Evolutionary conservation across 2,329 filamentous ascomycete genomes (phyloP), one percentile per base, ranked within the genome.

Genomic region (Graphiopsis chlorocephala): DNA sequence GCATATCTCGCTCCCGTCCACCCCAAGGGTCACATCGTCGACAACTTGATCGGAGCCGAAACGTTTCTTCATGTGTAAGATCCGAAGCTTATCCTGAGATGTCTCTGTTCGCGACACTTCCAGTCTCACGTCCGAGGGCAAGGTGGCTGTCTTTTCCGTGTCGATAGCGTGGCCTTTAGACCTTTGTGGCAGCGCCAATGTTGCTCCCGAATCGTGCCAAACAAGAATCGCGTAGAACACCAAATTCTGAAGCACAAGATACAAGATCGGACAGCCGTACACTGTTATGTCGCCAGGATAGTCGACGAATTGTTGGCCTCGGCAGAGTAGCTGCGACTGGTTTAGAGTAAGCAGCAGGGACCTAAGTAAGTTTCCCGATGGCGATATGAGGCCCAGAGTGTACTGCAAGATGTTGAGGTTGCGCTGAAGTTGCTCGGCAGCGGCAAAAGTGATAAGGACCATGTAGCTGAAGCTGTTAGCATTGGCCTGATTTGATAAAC

Each of bases 251-350:
- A 92, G 57, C 55, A 91, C 83, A 1, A 96, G 84, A 74, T 95
- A 96, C 0, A 94, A 75, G 55, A 96, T 93, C 0, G 92, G 92
- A 0, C 90, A 91, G 29, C 93, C 93, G 71, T 92, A 97, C 33
- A 89, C 84, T 0, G 84, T 82, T 35, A 96, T 85, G 4, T 83
- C 85, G 4, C 86, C 89, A 0, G 92, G 90, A 68, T 90, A 88
- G 0, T 82, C 78, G 1, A 87, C 85, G 20, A 92, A 77, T 20
- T 56, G 52, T 17, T 63, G 50, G 20, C 61, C 52, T 38, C 78
- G 73, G 74, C 93, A 97, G 2, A 92, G 85, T 0, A 91, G 84
- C 1, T 90, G 92, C 76, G 97, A 97, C 2, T 93, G 81, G 73
- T 97, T 97, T 57, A 96, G 82, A 0, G 88, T 83, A 4, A 96